phyloP scores from a whole-genome alignment of 2,329 filamentous ascomycete genomes.

The Cadophora sp. region DNA sequence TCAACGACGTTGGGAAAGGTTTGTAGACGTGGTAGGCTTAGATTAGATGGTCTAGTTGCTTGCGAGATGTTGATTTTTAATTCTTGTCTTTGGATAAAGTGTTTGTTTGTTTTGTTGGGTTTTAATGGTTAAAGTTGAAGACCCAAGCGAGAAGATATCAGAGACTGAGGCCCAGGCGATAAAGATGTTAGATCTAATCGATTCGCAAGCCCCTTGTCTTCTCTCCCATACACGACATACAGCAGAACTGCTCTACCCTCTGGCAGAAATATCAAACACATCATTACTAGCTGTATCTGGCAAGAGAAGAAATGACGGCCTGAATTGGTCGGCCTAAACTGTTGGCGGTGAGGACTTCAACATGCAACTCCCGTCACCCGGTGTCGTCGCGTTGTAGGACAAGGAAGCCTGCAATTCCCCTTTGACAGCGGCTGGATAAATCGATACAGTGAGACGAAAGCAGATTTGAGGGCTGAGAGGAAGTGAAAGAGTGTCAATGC shows the following conservation, averaged over 20 bases:
- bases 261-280: background rate
- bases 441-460: background rate
- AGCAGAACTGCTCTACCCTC: background rate
- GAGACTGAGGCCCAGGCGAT: background rate
- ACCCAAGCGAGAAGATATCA: slow-evolving; percentile 8
- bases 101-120: slow-evolving; percentile 1
- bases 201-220: background rate
- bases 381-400: background rate
- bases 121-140: background rate
- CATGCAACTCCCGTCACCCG: background rate
- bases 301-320: background rate
- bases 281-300: background rate
- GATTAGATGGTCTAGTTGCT: background rate
- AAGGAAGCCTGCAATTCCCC: background rate
- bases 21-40: background rate
- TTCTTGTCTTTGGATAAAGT: background rate
- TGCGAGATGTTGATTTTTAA: background rate
- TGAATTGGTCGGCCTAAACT: background rate
- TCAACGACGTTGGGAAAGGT: background rate
- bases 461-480: background rate
- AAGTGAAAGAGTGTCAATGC: background rate
- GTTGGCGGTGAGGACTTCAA: background rate
- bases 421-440: background rate
- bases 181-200: background rate
- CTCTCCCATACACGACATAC: background rate